Conservation (phyloP, 2,329 filamentous ascomycete genomes). For the Dothideomycetes sp. region DNA sequence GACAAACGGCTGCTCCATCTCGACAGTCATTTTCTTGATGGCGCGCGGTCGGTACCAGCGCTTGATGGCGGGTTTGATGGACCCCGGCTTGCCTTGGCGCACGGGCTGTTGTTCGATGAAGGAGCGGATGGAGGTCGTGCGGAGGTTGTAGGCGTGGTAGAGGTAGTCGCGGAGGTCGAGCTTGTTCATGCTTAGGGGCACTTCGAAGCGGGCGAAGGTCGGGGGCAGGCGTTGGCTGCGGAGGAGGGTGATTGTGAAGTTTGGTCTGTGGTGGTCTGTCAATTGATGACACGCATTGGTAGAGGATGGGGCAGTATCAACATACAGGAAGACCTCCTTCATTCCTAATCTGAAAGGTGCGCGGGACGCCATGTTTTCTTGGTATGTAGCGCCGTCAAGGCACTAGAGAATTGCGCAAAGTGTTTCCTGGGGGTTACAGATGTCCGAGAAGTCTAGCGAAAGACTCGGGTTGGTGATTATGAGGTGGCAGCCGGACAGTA, state of each 20-base stretch:
- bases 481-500: neutral
- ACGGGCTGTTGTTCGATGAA: conserved; percentile 63
- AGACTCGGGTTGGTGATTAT: neutral
- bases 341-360: conserved; percentile 20
- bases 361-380: conserved; percentile 1
- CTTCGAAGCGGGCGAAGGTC: conserved; percentile 78
- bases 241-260: conserved; percentile 69
- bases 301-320: conserved; percentile 7
- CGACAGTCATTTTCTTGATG: conserved; percentile 89
- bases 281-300: neutral
- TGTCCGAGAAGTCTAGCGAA: neutral
- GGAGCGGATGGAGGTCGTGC: conserved; percentile 62
- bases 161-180: conserved; percentile 95
- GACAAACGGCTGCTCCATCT: conserved; percentile 76
- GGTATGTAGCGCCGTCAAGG: no score
- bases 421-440: no score
- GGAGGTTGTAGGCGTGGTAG: conserved; percentile 70
- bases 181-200: conserved; percentile 89
- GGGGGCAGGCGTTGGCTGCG: conserved; percentile 62
- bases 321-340: conserved; percentile 26
- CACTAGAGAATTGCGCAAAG: no score
- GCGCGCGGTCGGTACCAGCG: conserved; percentile 56
- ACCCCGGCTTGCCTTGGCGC: conserved; percentile 36
- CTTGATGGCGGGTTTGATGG: conserved; percentile 28
- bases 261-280: conserved; percentile 48